phyloP scores from a whole-genome alignment of 331 rosid species.

The Cydonia oblonga region DNA sequence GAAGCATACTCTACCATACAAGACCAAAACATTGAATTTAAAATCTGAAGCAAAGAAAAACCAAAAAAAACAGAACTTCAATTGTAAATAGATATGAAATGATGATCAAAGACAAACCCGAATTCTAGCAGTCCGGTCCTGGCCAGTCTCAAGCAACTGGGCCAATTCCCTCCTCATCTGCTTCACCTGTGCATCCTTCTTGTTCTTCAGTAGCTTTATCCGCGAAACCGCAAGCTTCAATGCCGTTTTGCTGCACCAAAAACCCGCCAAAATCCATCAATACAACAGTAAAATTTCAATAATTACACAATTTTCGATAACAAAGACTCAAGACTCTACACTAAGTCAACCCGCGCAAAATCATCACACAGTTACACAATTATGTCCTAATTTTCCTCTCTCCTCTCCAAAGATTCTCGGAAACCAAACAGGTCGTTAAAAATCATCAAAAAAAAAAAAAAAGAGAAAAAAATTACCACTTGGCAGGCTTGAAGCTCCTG shows the following conservation, averaged over 20 bases:
- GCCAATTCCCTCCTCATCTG: constrained; percentile 75
- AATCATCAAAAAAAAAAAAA: neutral
- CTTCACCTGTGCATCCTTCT: constrained; percentile 61
- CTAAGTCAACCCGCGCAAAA: neutral
- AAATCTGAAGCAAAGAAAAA: neutral
- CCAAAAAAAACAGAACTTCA: neutral
- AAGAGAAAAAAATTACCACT: constrained; percentile 36
- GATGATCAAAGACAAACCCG: constrained; percentile 40
- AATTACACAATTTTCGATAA: neutral
- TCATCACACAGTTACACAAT: neutral
- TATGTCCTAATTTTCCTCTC: neutral
- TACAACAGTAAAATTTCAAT: constrained; percentile 4
- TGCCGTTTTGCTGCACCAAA: constrained; percentile 67
- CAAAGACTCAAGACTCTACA: neutral
- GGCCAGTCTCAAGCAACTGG: constrained; percentile 69
- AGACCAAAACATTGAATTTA: neutral
- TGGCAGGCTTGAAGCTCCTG: constrained; percentile 80
- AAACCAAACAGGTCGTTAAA: neutral
- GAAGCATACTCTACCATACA: neutral
- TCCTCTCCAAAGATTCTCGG: neutral
- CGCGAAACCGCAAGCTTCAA: constrained; percentile 80
- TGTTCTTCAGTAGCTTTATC: constrained; percentile 75
- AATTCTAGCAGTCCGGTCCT: constrained; percentile 80
- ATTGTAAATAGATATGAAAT: neutral
- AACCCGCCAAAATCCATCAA: constrained; percentile 9